Base-by-base conservation (phyloP, 306 rosid genomes). In the Crotalaria pallida region DNA sequence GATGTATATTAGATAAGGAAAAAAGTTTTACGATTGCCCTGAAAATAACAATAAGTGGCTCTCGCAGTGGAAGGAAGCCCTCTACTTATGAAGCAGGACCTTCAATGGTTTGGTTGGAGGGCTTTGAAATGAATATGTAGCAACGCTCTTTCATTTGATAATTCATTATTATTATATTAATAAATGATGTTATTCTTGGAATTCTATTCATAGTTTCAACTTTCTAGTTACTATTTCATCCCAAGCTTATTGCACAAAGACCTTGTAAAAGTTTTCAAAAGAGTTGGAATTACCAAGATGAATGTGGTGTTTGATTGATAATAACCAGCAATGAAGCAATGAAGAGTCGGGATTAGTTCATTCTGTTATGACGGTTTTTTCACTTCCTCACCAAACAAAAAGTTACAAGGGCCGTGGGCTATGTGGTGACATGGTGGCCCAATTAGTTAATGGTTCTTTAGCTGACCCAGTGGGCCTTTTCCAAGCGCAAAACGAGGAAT, bases 171-270 rank as follows among this genome's bases (percentile, higher is more conserved):
- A 56, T 72, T 72, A 5, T 58, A 15, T 27, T 50, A 73, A 66
- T 73, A 79, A 66, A 24, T 49, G 53, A 31, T 61, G 38, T 41
- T 50, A 65, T 40, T 76, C 64, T 49, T 61, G 43, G 43, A 77
- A 21, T 12, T 50, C 44, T 62, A 48, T 36, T 36, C 41, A 8
- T n/a, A 27, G 50, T 19, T 56, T 64, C 50, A 1, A 40, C 40
- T 53, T 29, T 51, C 49, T 1, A 38, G 58, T 51, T 27, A 40
- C 12, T 34, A 16, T 5, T 15, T 72, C n/a, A 50, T 7, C 15
- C 13, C 22, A 36, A 22, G 19, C 3, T 33, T 50, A 50, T 2
- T 36, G 38, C 10, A 16, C 11, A 34, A 31, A 31, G 5, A 26
- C 29, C 29, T 26, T 26, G 1, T 26, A 26, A 18, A 48, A n/a